Evolutionary conservation across 108 stramenopile species (phyloP), one percentile per base, ranked within the genome.

Genomic region (Nitzschia inconspicua): DNA sequence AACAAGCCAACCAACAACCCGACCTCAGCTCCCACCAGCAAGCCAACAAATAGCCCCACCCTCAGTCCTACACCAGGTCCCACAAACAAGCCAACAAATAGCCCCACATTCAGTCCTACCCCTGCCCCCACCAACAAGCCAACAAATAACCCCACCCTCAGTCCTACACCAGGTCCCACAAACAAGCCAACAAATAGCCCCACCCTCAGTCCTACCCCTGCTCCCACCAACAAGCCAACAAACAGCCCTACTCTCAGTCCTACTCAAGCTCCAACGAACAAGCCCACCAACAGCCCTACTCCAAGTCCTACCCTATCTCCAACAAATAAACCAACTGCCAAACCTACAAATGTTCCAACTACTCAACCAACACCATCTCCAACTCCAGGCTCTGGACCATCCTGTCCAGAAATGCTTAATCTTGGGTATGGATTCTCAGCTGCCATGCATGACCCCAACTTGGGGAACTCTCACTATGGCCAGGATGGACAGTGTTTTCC

Each of bases 341-440:
- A 7, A n/a, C 27, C 50, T 5, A 6, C 10, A 46, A 8, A 1
- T 25, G 9, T 25, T 4, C 48, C 48, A 16, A 49, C 48, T 11
- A 37, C 36, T 11, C 27, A 1, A 2, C 48, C 48, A 8, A 47
- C 46, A 4, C 23, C 2, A 13, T 29, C 14, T 26, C 48, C 24
- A 49, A 49, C 6, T n/a, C n/a, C n/a, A n/a, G n/a, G n/a, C 32
- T 19, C 8, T 4, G 20, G 10, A 36, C 34, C 7, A 4, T 32
- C 20, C 30, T 63, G 61, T 25, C 7, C 1, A 2, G 36, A 18
- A 14, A 24, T 63, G 0, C 6, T 7, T 13, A 54, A 65, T 30
- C 53, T 65, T 22, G 63, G 63, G 4, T 3, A 44, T 20, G 53
- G 44, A 26, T 46, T 54, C 43, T 5, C 30, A 44, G 28, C 24